phyloP scores from a whole-genome alignment of 768 basidiomycete genomes.

The Lentinula aciculospora region DNA sequence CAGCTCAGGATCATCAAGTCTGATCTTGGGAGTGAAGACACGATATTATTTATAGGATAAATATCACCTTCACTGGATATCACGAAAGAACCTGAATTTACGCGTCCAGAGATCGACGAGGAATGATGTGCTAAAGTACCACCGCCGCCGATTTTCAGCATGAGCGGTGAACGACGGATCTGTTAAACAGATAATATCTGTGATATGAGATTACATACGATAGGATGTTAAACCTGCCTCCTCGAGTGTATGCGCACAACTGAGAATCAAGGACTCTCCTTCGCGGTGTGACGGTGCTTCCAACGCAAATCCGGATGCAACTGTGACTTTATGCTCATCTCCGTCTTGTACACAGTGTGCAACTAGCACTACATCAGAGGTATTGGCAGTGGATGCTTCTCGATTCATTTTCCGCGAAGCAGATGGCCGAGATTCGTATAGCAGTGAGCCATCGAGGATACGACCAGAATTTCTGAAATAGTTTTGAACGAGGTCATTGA shows the following conservation, averaged over 20 bases:
- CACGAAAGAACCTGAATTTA: constrained; percentile 37
- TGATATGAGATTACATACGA: constrained; percentile 7
- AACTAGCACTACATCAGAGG: constrained; percentile 37
- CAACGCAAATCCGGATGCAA: constrained; percentile 56
- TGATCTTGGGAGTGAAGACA: constrained; percentile 53
- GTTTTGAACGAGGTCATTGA: constrained; percentile 29
- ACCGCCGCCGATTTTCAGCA: constrained; percentile 11
- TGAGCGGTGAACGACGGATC: constrained; percentile 30
- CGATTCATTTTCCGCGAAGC: constrained; percentile 21
- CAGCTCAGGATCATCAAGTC: constrained; percentile 47
- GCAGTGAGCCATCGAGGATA: constrained; percentile 35
- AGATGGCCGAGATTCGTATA: constrained; percentile 46
- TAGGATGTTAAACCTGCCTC: constrained; percentile 28
- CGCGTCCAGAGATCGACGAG: constrained; percentile 3
- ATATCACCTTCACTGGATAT: constrained; percentile 30
- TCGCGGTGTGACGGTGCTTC: constrained; percentile 19
- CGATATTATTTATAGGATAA: constrained; percentile 36
- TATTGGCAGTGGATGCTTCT: constrained; percentile 15
- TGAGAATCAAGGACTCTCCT: constrained; percentile 35
- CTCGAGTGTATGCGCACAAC: constrained; percentile 62
- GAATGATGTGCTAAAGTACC: background rate
- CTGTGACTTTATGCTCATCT: constrained; percentile 35
- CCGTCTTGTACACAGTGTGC: constrained; percentile 42
- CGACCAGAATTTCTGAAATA: constrained; percentile 35
- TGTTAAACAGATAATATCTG: constrained; percentile 7